Conservation (phyloP, 2,329 filamentous ascomycete species). For the Exophiala sp. region DNA sequence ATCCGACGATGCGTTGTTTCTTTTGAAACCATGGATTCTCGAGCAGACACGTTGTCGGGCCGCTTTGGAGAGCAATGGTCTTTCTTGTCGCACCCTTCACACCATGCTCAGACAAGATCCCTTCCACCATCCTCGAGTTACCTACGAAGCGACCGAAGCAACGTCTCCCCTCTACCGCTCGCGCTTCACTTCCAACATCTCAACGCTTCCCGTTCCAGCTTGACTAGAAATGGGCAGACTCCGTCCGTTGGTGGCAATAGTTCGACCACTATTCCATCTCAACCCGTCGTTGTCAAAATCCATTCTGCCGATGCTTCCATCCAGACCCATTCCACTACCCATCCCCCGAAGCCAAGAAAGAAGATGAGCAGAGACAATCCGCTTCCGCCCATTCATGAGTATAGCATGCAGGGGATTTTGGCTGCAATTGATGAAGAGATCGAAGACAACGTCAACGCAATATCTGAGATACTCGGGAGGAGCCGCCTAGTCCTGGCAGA, state of each 20-base stretch:
- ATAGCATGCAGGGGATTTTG: conserved; percentile 52
- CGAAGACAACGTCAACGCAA: conserved; percentile 53
- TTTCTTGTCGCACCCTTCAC: conserved; percentile 22
- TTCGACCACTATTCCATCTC: conserved; percentile 34
- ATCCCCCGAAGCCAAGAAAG: conserved; percentile 31
- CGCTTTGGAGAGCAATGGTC: conserved; percentile 28
- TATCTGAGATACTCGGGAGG: conserved; percentile 58
- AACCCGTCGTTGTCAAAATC: conserved; percentile 42
- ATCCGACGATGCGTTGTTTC: conserved; percentile 23
- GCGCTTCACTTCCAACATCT: conserved; percentile 22
- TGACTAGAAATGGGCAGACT: conserved; percentile 20
- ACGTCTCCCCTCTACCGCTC: conserved; percentile 23
- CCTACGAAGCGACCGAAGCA: conserved; percentile 27
- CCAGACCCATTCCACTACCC: conserved; percentile 30
- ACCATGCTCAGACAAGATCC: conserved; percentile 24
- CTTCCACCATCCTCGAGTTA: conserved; percentile 27
- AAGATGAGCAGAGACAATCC: conserved; percentile 32
- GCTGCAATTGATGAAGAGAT: conserved; percentile 55
- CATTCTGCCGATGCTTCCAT: conserved; percentile 38
- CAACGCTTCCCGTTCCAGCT: conserved; percentile 26
- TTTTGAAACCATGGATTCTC: conserved; percentile 23
- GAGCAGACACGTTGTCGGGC: conserved; percentile 28
- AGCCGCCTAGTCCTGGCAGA: conserved; percentile 57
- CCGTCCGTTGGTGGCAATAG: conserved; percentile 25
- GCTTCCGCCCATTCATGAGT: conserved; percentile 47